Conservation (phyloP, 768 basidiomycete genomes). For the Tricholomella constricta region DNA sequence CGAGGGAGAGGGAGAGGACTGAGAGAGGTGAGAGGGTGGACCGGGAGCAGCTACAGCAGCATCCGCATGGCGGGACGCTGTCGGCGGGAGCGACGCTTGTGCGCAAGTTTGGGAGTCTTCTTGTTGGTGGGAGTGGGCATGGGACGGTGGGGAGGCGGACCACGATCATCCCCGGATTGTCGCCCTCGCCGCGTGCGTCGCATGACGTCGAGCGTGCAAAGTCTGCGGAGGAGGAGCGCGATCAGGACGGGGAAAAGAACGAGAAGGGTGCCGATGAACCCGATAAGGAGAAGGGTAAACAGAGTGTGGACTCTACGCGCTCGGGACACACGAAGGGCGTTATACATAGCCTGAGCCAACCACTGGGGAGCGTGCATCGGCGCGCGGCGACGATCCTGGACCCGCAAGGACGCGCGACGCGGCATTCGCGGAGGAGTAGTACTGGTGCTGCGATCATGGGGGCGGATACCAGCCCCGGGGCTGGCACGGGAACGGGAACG, state of each 20-base stretch:
- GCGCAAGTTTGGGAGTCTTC: constrained; percentile 72
- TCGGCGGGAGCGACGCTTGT: constrained; percentile 73
- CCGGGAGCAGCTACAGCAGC: too few relatives aligned
- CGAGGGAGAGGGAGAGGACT: constrained; percentile 22
- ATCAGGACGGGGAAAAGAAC: constrained; percentile 1
- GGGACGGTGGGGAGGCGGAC: constrained; percentile 37
- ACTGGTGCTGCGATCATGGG: constrained; percentile 62
- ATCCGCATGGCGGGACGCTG: constrained; percentile 33
- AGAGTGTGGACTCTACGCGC: constrained; percentile 10
- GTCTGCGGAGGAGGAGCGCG: not conserved
- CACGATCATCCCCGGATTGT: constrained; percentile 3
- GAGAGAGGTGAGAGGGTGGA: constrained; percentile 33
- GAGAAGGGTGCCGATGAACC: constrained; percentile 30
- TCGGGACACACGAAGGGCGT: constrained; percentile 27
- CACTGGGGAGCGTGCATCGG: constrained; percentile 61
- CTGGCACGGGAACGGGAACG: constrained; percentile 39
- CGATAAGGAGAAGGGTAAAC: constrained; percentile 12
- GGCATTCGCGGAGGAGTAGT: constrained; percentile 78
- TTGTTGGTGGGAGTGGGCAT: constrained; percentile 45
- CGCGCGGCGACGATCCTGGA: constrained; percentile 80
- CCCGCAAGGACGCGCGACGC: constrained; percentile 57
- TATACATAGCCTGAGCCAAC: constrained; percentile 53
- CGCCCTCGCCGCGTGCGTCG: constrained; percentile 22
- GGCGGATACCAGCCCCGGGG: constrained; percentile 22
- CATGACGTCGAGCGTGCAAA: not conserved